A percentile compares a stretch with the other conserved stretches of the same genome.
Evolutionary conservation across 2,329 filamentous ascomycete species (phyloP).

Genomic region (Geosmithia flava): DNA sequence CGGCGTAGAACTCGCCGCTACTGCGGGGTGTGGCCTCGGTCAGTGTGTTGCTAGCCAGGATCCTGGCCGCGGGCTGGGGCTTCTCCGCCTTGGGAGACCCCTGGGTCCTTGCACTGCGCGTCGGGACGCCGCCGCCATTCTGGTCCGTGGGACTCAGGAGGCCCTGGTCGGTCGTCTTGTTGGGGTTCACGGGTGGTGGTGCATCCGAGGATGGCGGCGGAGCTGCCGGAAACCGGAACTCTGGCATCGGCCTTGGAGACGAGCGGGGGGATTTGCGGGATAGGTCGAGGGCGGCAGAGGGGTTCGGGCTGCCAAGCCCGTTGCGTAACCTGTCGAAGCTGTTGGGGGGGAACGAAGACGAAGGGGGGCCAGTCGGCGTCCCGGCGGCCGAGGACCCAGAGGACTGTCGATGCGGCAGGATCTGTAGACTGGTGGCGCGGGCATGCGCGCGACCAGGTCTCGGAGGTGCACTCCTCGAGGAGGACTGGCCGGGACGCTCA

Average conservation of each 20-base stretch:
- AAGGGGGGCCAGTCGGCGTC: constrained; percentile 8
- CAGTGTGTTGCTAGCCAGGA: constrained; percentile 68
- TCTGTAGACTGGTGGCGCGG: constrained; percentile 72
- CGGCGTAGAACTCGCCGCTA: constrained; percentile 87
- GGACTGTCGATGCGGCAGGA: constrained; percentile 25
- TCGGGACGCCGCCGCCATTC: constrained; percentile 30
- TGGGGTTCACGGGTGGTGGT: constrained; percentile 8
- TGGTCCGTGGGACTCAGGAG: constrained; percentile 25
- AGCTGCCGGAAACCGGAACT: constrained; percentile 44
- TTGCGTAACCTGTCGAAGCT: constrained; percentile 22
- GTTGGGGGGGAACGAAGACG: constrained; percentile 38
- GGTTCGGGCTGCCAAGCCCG: constrained; percentile 28
- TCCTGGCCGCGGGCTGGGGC: constrained; percentile 41
- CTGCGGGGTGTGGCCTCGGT: constrained; percentile 69
- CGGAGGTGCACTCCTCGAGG: constrained; percentile 19
- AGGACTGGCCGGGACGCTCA: constrained; percentile 14
- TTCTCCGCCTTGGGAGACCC: neutral
- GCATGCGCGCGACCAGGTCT: constrained; percentile 54
- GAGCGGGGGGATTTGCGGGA: constrained; percentile 25
- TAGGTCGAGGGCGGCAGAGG: constrained; percentile 17
- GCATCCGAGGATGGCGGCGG: constrained; percentile 25
- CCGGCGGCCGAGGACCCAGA: constrained; percentile 25
- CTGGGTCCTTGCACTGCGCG: neutral
- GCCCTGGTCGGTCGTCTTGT: constrained; percentile 20
- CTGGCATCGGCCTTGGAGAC: constrained; percentile 32